Percentiles rank a stretch among this genome's conserved stretches.
Conservation (phyloP, 257 asterid species). For the Solanum gandarillasii region DNA sequence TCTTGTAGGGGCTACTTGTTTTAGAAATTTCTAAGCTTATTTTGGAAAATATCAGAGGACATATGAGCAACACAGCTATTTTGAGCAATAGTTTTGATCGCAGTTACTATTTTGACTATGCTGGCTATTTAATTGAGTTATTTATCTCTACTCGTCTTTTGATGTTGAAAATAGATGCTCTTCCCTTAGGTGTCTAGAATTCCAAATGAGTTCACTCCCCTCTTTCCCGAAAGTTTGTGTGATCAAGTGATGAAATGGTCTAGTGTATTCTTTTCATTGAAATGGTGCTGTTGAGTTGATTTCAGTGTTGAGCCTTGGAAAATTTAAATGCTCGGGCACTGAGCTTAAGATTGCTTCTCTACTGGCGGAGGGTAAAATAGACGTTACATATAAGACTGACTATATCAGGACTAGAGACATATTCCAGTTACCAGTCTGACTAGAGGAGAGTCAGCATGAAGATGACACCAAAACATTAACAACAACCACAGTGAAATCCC, state of each 20-base stretch:
- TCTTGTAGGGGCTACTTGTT: conserved; percentile 1
- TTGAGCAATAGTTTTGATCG: conserved; percentile 7
- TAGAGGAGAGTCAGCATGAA: conserved; percentile 3
- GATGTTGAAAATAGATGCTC: neutral
- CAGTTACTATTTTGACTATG: neutral
- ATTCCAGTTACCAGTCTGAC: conserved; percentile 25
- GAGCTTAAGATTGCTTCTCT: conserved; percentile 53
- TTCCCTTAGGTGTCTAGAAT: neutral
- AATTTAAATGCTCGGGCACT: conserved; percentile 11
- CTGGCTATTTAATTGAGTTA: neutral
- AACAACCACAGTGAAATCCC: neutral
- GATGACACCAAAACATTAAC: neutral
- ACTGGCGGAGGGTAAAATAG: conserved; percentile 31
- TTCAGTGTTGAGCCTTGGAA: neutral
- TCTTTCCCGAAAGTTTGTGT: neutral
- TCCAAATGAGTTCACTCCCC: neutral
- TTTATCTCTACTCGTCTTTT: neutral
- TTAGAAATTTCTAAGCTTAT: neutral
- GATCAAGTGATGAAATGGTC: neutral
- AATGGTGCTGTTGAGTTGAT: neutral
- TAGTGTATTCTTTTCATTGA: neutral
- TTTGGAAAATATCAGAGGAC: neutral
- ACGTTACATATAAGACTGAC: neutral
- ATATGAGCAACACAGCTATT: neutral
- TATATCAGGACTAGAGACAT: neutral